Base-by-base conservation (phyloP, 768 basidiomycete genomes). In the Leccinellum rugosiceps region DNA sequence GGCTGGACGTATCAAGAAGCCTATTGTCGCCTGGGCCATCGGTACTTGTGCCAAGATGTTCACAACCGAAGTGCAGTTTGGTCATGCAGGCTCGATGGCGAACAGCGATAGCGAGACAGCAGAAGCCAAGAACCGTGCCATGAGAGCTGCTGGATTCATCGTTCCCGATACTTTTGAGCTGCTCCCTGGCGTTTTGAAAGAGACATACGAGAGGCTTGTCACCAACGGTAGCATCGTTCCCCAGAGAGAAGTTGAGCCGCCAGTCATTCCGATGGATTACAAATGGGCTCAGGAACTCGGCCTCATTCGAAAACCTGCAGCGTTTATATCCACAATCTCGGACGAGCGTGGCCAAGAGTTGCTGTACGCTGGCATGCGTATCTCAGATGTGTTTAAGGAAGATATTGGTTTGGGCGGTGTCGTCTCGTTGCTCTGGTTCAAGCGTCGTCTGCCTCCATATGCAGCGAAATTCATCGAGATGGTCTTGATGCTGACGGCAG, bases 41-140 rank as follows among this genome's bases (percentile, higher is more conserved):
- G 96, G 97, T 59, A 99, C 97, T 44, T 99, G 97, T 74, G 97
- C 97, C 67, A 97, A 97, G 86, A 98, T 99, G 97, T 99, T 98
- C 80, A 81, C 94, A 44, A 98, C 97, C 50, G 97, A 98, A 75
- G 97, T 98, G 52, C 97, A 98, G 78, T 99, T 98, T 76, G 97
- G 97, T 19, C 97, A 99, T 77, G 97, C 97, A 50, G 97, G 97
- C 25, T 89, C 87, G 47, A 92, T 99, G 90, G 97, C 96, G 59
- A 97, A 98, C 82, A 94, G 93, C 62, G 94, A 94, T 64, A 74
- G 90, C 72, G 97, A 99, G 81, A 99, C 97, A 3, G 97, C 97
- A 34, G 95, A 98, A 67, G 90, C 96, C 65, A 98, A 98, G 89
- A 99, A 99, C 81, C 75, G 75, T 50, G 92, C 92, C 21, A 98